Percentiles rank a stretch among this genome's conserved stretches.
Conservation (phyloP, 2,329 filamentous ascomycete genomes). For the Apiospora rasikravindrae region DNA sequence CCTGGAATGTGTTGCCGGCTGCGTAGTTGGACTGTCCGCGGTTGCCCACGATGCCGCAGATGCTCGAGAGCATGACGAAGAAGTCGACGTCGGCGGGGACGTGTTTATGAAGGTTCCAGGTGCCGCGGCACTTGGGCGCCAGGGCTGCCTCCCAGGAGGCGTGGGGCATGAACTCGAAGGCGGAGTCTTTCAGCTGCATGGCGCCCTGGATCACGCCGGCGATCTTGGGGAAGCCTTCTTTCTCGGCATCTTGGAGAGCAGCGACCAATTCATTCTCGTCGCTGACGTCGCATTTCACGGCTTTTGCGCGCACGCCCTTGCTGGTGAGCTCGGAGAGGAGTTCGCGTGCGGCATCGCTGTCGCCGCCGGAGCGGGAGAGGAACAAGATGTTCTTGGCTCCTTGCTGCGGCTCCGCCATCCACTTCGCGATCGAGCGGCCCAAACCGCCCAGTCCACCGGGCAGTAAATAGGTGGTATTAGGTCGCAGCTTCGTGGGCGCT, state of each 20-base stretch:
- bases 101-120: slow-evolving; percentile 44
- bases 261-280: not conserved
- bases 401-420: slow-evolving; percentile 25
- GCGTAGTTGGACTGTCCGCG: slow-evolving; percentile 43
- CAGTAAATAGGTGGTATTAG: slow-evolving; percentile 21
- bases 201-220: slow-evolving; percentile 16
- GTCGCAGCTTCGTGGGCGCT: slow-evolving; percentile 16
- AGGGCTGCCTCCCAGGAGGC: slow-evolving; percentile 41
- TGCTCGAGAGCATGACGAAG: slow-evolving; percentile 41
- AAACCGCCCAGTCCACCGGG: slow-evolving; percentile 33
- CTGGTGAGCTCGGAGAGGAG: not conserved
- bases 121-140: slow-evolving; percentile 45
- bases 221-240: slow-evolving; percentile 14
- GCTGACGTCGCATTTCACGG: slow-evolving; percentile 7
- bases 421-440: slow-evolving; percentile 28
- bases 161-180: slow-evolving; percentile 35
- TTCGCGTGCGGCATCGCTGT: slow-evolving; percentile 14
- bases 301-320: slow-evolving; percentile 8
- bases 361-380: slow-evolving; percentile 9
- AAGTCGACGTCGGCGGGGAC: slow-evolving; percentile 38
- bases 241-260: not conserved
- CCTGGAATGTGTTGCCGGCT: slow-evolving; percentile 41
- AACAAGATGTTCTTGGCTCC: slow-evolving; percentile 18
- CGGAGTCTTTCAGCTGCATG: slow-evolving; percentile 22
- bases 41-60: slow-evolving; percentile 37